phyloP scores from a whole-genome alignment of 306 rosid species.

The Hippophae rhamnoides region DNA sequence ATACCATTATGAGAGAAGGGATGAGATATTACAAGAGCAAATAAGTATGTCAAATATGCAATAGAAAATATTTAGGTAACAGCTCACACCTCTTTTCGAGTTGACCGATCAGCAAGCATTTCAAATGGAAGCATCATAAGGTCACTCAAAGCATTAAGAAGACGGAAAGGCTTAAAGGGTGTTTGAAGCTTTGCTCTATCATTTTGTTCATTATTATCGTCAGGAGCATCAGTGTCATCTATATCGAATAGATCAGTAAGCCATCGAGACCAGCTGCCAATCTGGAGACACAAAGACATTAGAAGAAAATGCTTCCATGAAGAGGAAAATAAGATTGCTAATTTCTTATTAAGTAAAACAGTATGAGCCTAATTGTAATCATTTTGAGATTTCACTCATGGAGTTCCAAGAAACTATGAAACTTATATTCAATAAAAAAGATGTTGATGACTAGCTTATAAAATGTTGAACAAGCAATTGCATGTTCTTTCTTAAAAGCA shows the following conservation, averaged over 20 bases:
- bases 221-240: conserved; percentile 53
- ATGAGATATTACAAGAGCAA: neutral
- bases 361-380: neutral
- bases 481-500: too few relatives aligned
- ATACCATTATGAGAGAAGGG: neutral
- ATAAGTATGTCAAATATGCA: neutral
- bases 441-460: neutral
- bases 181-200: conserved; percentile 26
- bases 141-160: conserved; percentile 73
- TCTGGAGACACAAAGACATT: conserved; percentile 30
- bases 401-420: neutral
- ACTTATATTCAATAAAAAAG: neutral
- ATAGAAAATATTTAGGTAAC: neutral
- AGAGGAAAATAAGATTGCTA: conserved; percentile 8
- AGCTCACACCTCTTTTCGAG: conserved; percentile 56
- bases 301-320: conserved; percentile 9
- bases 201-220: conserved; percentile 30
- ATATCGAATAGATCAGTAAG: conserved; percentile 70
- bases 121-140: conserved; percentile 86
- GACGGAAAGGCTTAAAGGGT: conserved; percentile 65
- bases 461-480: too few relatives aligned
- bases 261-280: conserved; percentile 90
- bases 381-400: neutral
- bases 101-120: conserved; percentile 58
- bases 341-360: conserved; percentile 10